These are phyloP conservation scores for Teunomyces atbi DNA, from an alignment of 805 yeast genomes.

Conservation along the genomic window DNA sequence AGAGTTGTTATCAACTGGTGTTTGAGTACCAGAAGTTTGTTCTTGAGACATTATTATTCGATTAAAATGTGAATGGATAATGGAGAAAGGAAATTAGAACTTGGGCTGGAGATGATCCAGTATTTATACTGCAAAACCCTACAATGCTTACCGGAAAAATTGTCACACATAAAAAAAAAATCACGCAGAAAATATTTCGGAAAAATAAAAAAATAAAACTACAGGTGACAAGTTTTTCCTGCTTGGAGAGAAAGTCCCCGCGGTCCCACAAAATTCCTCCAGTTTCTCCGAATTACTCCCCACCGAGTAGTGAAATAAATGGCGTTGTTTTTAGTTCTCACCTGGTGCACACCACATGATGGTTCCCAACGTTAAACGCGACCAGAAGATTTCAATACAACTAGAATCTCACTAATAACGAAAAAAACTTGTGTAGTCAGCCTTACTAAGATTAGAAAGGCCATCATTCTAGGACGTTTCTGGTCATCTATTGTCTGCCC, in stretches of 20 bases:
- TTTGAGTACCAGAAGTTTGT: conserved; percentile 28
- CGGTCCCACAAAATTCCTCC: conserved; percentile 8
- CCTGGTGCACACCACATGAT: conserved; percentile 3
- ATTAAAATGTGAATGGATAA: neutral
- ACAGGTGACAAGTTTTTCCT: neutral
- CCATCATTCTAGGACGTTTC: too few relatives aligned
- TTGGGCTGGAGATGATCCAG: neutral
- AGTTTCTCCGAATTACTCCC: conserved; percentile 9
- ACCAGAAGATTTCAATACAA: neutral
- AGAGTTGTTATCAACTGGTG: conserved; percentile 30
- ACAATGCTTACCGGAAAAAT: neutral
- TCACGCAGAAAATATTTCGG: conserved; percentile 1
- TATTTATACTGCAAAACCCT: conserved; percentile 8
- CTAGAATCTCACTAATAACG: neutral
- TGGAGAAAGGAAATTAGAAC: neutral
- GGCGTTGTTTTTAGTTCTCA: neutral
- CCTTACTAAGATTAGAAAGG: neutral
- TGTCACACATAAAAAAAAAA: neutral
- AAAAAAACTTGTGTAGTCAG: neutral
- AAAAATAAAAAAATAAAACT: neutral
- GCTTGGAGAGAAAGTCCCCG: neutral
- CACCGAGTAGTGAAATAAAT: neutral
- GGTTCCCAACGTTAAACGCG: neutral
- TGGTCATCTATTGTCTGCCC: too few relatives aligned
- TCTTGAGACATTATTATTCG: conserved; percentile 22